phyloP scores from a whole-genome alignment of 495 filamentous ascomycete genomes.

The Pseudomonodictys pantanalensis region DNA sequence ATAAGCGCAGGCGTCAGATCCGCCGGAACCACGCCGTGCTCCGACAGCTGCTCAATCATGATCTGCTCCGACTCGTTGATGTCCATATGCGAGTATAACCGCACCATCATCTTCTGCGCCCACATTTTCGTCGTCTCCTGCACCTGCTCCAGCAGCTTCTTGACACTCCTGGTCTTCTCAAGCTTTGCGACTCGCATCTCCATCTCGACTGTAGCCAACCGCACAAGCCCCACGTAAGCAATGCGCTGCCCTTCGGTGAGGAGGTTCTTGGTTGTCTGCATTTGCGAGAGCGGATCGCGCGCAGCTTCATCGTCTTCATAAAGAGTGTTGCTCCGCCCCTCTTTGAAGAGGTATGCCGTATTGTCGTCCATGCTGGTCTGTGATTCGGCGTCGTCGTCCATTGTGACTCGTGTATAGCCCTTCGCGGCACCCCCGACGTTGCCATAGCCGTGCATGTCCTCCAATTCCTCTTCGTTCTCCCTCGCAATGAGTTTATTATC shows the following conservation, averaged over 20 bases:
- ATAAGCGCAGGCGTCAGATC: slow-evolving; percentile 85
- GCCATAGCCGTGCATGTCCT: slow-evolving; percentile 68
- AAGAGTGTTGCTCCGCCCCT: slow-evolving; percentile 56
- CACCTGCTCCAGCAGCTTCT: slow-evolving; percentile 65
- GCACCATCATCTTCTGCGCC: slow-evolving; percentile 95
- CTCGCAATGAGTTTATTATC: slow-evolving; percentile 80
- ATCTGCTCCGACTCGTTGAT: slow-evolving; percentile 86
- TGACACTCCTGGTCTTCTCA: slow-evolving; percentile 51
- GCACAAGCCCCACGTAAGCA: slow-evolving; percentile 87
- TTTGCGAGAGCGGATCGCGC: slow-evolving; percentile 77
- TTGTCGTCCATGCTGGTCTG: slow-evolving; percentile 97
- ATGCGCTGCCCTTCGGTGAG: slow-evolving; percentile 94
- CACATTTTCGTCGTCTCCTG: slow-evolving; percentile 87
- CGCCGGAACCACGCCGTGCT: slow-evolving; percentile 79
- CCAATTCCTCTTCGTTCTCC: slow-evolving; percentile 67
- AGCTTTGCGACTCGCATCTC: slow-evolving; percentile 60
- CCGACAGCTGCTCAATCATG: slow-evolving; percentile 96
- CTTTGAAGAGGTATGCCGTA: slow-evolving; percentile 90
- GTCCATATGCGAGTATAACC: slow-evolving; percentile 94
- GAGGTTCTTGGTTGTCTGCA: slow-evolving; percentile 93
- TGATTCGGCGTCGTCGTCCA: slow-evolving; percentile 92
- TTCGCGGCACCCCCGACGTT: slow-evolving; percentile 83
- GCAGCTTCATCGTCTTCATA: slow-evolving; percentile 68
- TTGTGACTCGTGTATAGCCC: slow-evolving; percentile 87
- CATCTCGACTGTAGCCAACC: slow-evolving; percentile 77